Base-by-base conservation (phyloP, 371 early-diverging fungal genomes). In the Gilbertella persicaria region DNA sequence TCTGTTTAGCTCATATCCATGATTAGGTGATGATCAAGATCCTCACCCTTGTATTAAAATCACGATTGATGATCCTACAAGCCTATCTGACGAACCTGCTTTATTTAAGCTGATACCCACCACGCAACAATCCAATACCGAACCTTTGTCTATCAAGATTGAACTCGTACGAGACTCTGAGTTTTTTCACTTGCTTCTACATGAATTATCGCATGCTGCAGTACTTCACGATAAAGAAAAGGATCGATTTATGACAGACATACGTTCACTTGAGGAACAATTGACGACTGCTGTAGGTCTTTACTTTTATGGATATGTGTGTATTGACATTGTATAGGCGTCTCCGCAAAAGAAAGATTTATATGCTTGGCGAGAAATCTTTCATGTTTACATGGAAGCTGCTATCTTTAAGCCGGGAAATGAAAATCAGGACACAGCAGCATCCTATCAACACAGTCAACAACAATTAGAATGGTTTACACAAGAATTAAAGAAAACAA, bases 281-380 rank as follows among this genome's bases (percentile, higher is more conserved):
- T 33, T 33, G 10, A 33, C 33, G 2, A 10, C 13, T 3, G 33
- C 33, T 33, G 33, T 33, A 33, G 13, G 62, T 14, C 21, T 9
- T 20, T 14, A 9, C 5, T 39, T 39, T 39, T 40, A 20, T 20
- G 5, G 17, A n/a, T n/a, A n/a, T 88, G 37, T 21, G 8, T 21
- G 9, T 8, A 20, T 10, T 4, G 21, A 41, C 20, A 44, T 28
- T 7, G 3, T 16, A n/a, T 38, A 55, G 50, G 55, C 55, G 16
- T 44, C 50, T 24, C 50, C 45, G 23, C 24, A 54, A 8, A 50
- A 54, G 35, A 45, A 48, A 6, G 55, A 54, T 23, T 36, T 86
- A 60, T 81, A 85, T 45, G 58, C 68, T 5, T 88, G 89, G 89
- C 75, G 89, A 23, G 78, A 84, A 50, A 80, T 89, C 43, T 80